A percentile compares a stretch with the other conserved stretches of the same genome.
phyloP scores from a whole-genome alignment of 208 protist genomes.

The Kentomonas sorsogonicus region DNA sequence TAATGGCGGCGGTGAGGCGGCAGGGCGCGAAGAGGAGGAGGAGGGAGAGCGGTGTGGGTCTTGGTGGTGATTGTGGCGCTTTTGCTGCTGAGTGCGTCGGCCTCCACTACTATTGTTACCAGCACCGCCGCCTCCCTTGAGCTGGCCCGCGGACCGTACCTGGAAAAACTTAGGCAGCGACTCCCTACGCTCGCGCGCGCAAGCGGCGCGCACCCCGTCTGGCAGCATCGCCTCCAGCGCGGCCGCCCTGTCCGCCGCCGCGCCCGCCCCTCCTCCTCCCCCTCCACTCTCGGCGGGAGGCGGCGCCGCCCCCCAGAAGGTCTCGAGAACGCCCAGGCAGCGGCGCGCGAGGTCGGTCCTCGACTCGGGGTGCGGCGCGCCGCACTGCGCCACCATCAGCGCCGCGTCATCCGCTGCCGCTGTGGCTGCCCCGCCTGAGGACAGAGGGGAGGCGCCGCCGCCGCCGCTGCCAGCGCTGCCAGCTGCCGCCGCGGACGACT shows the following conservation, averaged over 20 bases:
- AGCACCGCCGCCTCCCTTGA: not conserved
- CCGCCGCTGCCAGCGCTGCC: no score
- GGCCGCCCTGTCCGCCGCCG: not conserved
- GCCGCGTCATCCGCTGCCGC: not conserved
- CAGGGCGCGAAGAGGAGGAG: constrained; percentile 1
- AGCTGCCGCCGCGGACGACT: constrained; percentile 2
- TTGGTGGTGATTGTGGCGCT: no score
- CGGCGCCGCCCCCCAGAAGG: constrained; percentile 26
- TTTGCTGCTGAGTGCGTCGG: not conserved
- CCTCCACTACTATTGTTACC: not conserved
- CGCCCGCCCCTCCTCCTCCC: not conserved
- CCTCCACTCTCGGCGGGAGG: no score
- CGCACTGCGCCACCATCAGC: constrained; percentile 18
- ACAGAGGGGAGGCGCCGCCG: no score
- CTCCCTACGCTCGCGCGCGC: constrained; percentile 28
- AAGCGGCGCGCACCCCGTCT: constrained; percentile 24
- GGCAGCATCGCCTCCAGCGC: constrained; percentile 28
- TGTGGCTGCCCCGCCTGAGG: not conserved
- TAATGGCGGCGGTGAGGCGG: no score
- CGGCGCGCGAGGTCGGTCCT: constrained; percentile 42
- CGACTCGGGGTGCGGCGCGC: constrained; percentile 49
- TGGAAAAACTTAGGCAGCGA: constrained; percentile 54
- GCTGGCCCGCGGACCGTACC: constrained; percentile 9
- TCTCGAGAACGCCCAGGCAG: constrained; percentile 39
- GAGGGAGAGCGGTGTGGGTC: not conserved